Evolutionary conservation across 1,284 basidiomycete genomes (phyloP).

Genomic region (Violaceomyces palustris): DNA sequence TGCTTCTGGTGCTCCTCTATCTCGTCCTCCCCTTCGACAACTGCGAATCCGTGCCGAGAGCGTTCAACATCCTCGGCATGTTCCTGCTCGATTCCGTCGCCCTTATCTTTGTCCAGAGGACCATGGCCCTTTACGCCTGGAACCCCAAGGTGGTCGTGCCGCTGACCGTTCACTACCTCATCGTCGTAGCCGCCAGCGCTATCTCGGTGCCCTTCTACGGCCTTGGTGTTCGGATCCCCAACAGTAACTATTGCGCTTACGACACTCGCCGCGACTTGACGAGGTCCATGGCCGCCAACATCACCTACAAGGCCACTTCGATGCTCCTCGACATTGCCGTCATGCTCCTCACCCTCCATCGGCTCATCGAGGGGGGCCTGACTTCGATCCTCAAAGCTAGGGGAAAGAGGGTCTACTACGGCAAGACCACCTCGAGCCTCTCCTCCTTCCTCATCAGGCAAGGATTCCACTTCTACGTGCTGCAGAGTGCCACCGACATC

Average conservation of each 20-base stretch:
- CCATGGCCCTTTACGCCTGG: conserved; percentile 22
- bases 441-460: conserved; percentile 21
- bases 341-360: conserved; percentile 23
- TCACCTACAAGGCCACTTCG: conserved; percentile 12
- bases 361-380: conserved; percentile 23
- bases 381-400: conserved; percentile 5
- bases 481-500: conserved; percentile 13
- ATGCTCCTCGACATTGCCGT: conserved; percentile 15
- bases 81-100: conserved; percentile 10
- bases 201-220: conserved; percentile 19
- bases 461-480: conserved; percentile 21
- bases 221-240: conserved; percentile 12
- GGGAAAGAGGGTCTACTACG: background rate
- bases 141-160: conserved; percentile 11
- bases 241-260: conserved; percentile 13
- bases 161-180: conserved; percentile 4
- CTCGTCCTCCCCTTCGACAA: conserved; percentile 7
- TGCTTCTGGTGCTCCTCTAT: conserved; percentile 11
- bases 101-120: conserved; percentile 19
- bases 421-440: conserved; percentile 1
- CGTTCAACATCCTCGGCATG: conserved; percentile 17
- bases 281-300: conserved; percentile 3
- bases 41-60: conserved; percentile 6
- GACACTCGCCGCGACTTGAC: conserved; percentile 10
- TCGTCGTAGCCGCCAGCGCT: conserved; percentile 5